Base-by-base conservation (phyloP, 139 green algal genomes). In the Coccomyxa sp. region DNA sequence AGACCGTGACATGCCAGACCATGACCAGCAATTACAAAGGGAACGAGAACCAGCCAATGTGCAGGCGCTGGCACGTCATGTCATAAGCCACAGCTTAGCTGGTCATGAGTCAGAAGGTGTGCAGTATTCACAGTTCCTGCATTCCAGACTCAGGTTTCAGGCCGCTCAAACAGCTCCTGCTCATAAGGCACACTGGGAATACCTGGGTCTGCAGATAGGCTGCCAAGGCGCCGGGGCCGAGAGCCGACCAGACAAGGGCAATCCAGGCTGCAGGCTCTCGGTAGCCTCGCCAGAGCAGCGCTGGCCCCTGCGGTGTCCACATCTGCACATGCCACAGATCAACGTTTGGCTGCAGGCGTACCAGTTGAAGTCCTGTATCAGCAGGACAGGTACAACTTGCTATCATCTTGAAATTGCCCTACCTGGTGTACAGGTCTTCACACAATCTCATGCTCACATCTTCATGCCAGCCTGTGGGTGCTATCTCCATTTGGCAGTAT, bases 171-270 rank as follows among this genome's bases (percentile, higher is more conserved):
- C n/a, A n/a, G n/a, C n/a, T n/a, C n/a, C n/a, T n/a, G n/a, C n/a
- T n/a, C n/a, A n/a, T n/a, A n/a, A n/a, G n/a, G n/a, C n/a, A n/a
- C n/a, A n/a, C n/a, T n/a, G n/a, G n/a, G n/a, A n/a, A n/a, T n/a
- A 74, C 69, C 69, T 41, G 33, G 33, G 35, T 44, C 69, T 74
- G 69, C 69, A 74, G 69, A 27, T 31, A 74, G 33, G 69, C 69
- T 50, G 69, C 69, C 35, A 74, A 12, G 18, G 69, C 69, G 14
- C 69, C 69, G 6, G 69, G 69, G 14, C 69, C 69, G 16, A 74
- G 69, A 14, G 33, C 34, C 29, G 69, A 40, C 34, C 35, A 74
- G 33, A 74, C 16, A 0, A 74, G 9, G 4, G 27, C 34, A 8
- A 40, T 14, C 69, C 64, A 71, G 2, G 64, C 64, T 6, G n/a